Conservation (phyloP, 2,329 filamentous ascomycete genomes). For the Annulohypoxylon truncatum region DNA sequence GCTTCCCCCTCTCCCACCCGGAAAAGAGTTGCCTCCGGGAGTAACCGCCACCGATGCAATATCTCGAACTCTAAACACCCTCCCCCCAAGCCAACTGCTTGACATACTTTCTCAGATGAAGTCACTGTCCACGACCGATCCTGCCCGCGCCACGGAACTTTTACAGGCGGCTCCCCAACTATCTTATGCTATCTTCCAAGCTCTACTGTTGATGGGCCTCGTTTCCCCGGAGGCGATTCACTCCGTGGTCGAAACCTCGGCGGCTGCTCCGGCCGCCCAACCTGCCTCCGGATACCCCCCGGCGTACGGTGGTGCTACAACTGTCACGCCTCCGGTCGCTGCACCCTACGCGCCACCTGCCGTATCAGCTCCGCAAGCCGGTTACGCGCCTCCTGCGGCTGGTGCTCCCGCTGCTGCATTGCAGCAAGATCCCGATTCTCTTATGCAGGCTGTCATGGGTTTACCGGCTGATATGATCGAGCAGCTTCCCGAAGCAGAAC, state of each 20-base stretch:
- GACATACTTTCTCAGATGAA: conserved; percentile 97
- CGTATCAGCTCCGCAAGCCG: conserved; percentile 49
- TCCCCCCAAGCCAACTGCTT: conserved; percentile 88
- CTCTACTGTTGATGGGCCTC: conserved; percentile 89
- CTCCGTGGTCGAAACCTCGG: conserved; percentile 76
- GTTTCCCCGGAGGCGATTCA: conserved; percentile 87
- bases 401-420: conserved; percentile 49
- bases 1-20: conserved; percentile 84
- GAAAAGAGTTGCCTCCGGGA: conserved; percentile 84
- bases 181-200: conserved; percentile 94
- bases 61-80: conserved; percentile 86
- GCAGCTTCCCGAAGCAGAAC: conserved; percentile 77
- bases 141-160: conserved; percentile 84
- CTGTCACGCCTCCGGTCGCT: conserved; percentile 62
- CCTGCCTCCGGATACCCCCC: conserved; percentile 53
- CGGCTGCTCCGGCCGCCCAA: conserved; percentile 54
- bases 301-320: conserved; percentile 54
- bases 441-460: conserved; percentile 84
- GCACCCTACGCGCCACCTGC: conserved; percentile 60
- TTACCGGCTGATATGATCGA: conserved; percentile 86
- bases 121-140: conserved; percentile 82
- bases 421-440: conserved; percentile 72
- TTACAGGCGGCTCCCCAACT: conserved; percentile 91
- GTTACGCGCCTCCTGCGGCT: conserved; percentile 57
- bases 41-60: conserved; percentile 91